phyloP scores from a whole-genome alignment of 164 flowering plant species.

The Annona squamosa region DNA sequence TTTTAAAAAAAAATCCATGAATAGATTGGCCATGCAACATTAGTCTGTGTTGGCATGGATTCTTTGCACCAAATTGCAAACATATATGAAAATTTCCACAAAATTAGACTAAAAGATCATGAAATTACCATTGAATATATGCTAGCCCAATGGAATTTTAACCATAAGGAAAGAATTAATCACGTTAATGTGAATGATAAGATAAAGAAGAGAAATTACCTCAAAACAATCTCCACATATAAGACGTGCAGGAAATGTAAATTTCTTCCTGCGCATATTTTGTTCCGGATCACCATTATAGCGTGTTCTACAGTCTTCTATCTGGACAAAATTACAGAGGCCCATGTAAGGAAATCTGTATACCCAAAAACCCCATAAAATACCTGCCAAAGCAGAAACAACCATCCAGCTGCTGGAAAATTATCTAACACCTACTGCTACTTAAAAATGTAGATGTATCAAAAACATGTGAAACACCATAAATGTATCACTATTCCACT shows the following conservation, averaged over 20 bases:
- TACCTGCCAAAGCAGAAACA: neutral
- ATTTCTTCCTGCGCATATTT: constrained; percentile 82
- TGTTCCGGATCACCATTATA: constrained; percentile 95
- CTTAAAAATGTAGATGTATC: too few relatives aligned
- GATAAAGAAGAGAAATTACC: constrained; percentile 31
- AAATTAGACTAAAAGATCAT: too few relatives aligned
- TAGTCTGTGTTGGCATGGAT: too few relatives aligned
- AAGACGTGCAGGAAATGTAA: constrained; percentile 89
- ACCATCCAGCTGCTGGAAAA: neutral
- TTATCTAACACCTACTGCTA: neutral
- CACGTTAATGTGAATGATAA: neutral
- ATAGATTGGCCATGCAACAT: too few relatives aligned
- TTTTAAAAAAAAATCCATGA: too few relatives aligned
- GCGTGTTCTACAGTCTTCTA: constrained; percentile 93
- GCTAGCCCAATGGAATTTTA: neutral
- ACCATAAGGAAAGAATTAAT: neutral
- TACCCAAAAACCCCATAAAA: neutral
- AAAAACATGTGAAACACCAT: too few relatives aligned
- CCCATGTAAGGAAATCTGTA: neutral
- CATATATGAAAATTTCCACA: too few relatives aligned
- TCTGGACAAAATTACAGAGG: constrained; percentile 31
- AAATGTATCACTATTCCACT: too few relatives aligned
- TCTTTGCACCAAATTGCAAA: too few relatives aligned
- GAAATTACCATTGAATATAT: too few relatives aligned
- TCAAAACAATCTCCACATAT: constrained; percentile 89